These are phyloP conservation scores for Saprolegnia diclina DNA, from an alignment of 352 stramenopile species.

Conservation along the genomic window DNA sequence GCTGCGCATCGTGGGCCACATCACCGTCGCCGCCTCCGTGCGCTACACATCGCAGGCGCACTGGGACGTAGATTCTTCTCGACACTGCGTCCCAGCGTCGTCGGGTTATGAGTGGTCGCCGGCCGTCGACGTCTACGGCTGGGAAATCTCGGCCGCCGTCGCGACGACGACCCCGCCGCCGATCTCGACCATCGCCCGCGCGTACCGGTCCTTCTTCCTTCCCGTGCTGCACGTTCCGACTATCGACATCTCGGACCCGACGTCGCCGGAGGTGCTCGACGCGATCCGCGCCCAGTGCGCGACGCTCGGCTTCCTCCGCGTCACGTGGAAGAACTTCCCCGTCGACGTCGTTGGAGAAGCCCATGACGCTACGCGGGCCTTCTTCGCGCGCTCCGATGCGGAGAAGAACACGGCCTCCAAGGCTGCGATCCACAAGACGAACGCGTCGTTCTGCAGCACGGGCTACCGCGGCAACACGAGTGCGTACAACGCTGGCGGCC, in stretches of 20 bases:
- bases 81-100: not conserved
- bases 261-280: not conserved
- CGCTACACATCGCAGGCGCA: constrained; percentile 6
- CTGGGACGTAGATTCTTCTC: constrained; percentile 2
- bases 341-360: constrained; percentile 3
- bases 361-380: constrained; percentile 14
- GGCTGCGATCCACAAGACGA: not conserved
- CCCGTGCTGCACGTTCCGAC: constrained; percentile 22
- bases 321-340: constrained; percentile 19
- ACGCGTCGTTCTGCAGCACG: constrained; percentile 17
- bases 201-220: constrained; percentile 26
- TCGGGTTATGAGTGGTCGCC: constrained; percentile 14
- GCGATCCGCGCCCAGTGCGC: constrained; percentile 12
- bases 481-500: constrained; percentile 22
- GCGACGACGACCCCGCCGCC: not conserved
- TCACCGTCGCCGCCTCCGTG: not conserved
- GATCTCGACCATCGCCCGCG: constrained; percentile 15
- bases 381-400: constrained; percentile 11
- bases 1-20: constrained; percentile 1
- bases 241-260: constrained; percentile 19
- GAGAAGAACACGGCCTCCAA: constrained; percentile 4
- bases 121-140: constrained; percentile 6
- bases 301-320: constrained; percentile 21
- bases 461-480: constrained; percentile 15
- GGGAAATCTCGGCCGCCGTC: not conserved